Percentiles rank a stretch among this genome's conserved stretches.
These are phyloP conservation scores for Chloranthus sessilifolius DNA, from an alignment of 164 flowering plant genomes.

Conservation along the genomic window DNA sequence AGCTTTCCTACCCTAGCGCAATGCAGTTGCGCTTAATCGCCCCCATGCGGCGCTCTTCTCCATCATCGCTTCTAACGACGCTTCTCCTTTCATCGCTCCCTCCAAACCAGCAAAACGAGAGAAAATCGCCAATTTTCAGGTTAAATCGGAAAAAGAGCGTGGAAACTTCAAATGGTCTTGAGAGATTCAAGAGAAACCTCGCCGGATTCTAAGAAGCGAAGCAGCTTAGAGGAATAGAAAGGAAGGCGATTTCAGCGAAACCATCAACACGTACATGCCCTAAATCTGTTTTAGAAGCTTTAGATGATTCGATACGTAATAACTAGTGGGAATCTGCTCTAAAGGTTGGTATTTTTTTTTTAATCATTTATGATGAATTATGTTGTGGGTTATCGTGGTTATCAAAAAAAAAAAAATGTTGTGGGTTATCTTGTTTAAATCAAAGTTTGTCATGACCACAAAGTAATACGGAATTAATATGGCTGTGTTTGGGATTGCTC, in stretches of 20 bases:
- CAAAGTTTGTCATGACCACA: neutral
- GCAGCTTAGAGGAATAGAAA: slow-evolving; percentile 61
- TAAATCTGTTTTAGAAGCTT: slow-evolving; percentile 78
- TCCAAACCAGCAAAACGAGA: neutral
- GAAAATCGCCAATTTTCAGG: slow-evolving; percentile 5
- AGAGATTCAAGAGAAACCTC: slow-evolving; percentile 45
- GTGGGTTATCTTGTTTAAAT: neutral
- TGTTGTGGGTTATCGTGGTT: too few relatives aligned
- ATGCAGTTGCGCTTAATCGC: slow-evolving; percentile 12
- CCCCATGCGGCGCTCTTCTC: slow-evolving; percentile 2
- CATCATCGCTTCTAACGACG: slow-evolving; percentile 8
- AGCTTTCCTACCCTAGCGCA: neutral
- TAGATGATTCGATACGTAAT: slow-evolving; percentile 48
- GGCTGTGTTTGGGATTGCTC: too few relatives aligned
- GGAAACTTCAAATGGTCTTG: slow-evolving; percentile 29
- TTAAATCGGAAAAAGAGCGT: slow-evolving; percentile 29
- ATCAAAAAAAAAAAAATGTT: neutral
- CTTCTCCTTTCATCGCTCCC: slow-evolving; percentile 1
- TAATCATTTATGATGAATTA: neutral
- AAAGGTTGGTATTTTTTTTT: slow-evolving; percentile 40
- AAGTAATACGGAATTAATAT: too few relatives aligned
- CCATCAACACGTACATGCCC: slow-evolving; percentile 50
- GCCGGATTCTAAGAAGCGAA: slow-evolving; percentile 72
- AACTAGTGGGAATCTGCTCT: slow-evolving; percentile 78
- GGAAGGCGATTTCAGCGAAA: slow-evolving; percentile 50